These are phyloP conservation scores for Penicillium parvum DNA, from an alignment of 495 filamentous ascomycete species.

Conservation along the genomic window DNA sequence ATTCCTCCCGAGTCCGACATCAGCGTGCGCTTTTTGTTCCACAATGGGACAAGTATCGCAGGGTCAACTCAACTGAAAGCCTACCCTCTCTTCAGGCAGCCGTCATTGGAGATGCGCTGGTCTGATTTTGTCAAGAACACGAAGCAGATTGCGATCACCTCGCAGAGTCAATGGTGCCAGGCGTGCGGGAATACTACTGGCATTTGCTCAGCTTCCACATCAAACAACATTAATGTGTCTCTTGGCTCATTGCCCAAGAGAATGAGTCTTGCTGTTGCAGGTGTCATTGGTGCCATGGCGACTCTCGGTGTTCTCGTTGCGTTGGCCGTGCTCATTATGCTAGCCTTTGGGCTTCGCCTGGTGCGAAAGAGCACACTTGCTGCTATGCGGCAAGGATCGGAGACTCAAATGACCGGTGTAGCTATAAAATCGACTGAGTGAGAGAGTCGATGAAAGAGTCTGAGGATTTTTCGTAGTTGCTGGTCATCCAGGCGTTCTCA, in stretches of 20 bases:
- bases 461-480: background rate
- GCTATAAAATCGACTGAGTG: background rate
- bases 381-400: background rate
- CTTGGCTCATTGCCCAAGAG: conserved; percentile 10
- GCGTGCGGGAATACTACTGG: conserved; percentile 43
- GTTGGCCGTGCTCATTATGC: conserved; percentile 10
- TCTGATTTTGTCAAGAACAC: conserved; percentile 37
- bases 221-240: conserved; percentile 2
- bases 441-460: too few relatives aligned
- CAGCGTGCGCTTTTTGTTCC: conserved; percentile 50
- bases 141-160: conserved; percentile 37
- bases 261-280: conserved; percentile 43
- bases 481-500: too few relatives aligned
- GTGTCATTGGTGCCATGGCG: conserved; percentile 61
- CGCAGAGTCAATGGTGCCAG: conserved; percentile 41
- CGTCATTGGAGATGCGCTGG: conserved; percentile 36
- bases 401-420: background rate
- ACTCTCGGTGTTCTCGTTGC: conserved; percentile 53
- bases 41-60: conserved; percentile 44
- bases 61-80: conserved; percentile 19
- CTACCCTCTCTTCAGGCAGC: conserved; percentile 44
- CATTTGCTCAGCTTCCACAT: conserved; percentile 24
- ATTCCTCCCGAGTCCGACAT: conserved; percentile 36
- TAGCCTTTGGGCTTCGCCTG: conserved; percentile 11
- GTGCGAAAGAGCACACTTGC: conserved; percentile 4